Conservation (phyloP, 805 yeast species). For the Dipodascus albidus region DNA sequence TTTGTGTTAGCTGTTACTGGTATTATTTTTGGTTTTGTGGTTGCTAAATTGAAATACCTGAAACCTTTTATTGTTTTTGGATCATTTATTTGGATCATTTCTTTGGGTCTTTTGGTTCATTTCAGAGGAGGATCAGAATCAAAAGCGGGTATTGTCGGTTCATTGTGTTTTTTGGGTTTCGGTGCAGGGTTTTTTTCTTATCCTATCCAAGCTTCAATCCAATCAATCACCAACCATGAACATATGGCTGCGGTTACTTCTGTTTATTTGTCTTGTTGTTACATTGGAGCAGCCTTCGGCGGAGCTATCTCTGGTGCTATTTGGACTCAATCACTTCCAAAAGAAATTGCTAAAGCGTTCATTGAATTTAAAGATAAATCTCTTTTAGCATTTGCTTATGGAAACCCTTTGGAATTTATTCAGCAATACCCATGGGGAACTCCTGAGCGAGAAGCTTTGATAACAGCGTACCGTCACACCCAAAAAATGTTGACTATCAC, state of each 20-base stretch:
- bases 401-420: too few relatives aligned
- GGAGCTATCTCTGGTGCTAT: constrained; percentile 56
- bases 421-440: too few relatives aligned
- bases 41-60: constrained; percentile 36
- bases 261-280: constrained; percentile 43
- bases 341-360: constrained; percentile 24
- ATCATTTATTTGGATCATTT: constrained; percentile 41
- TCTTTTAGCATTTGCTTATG: too few relatives aligned
- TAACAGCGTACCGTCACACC: too few relatives aligned
- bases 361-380: too few relatives aligned
- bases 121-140: constrained; percentile 44
- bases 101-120: constrained; percentile 48
- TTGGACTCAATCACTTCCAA: constrained; percentile 52
- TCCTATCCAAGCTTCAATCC: constrained; percentile 49
- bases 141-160: constrained; percentile 50
- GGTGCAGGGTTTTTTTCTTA: constrained; percentile 68
- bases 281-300: constrained; percentile 56
- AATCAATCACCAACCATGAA: constrained; percentile 48
- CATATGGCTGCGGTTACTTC: constrained; percentile 53
- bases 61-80: constrained; percentile 55
- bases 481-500: too few relatives aligned
- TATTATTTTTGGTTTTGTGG: constrained; percentile 43
- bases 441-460: too few relatives aligned
- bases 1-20: constrained; percentile 58
- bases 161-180: constrained; percentile 52